Conservation (phyloP, 2,329 filamentous ascomycete species). For the Tolypocladium sp. region DNA sequence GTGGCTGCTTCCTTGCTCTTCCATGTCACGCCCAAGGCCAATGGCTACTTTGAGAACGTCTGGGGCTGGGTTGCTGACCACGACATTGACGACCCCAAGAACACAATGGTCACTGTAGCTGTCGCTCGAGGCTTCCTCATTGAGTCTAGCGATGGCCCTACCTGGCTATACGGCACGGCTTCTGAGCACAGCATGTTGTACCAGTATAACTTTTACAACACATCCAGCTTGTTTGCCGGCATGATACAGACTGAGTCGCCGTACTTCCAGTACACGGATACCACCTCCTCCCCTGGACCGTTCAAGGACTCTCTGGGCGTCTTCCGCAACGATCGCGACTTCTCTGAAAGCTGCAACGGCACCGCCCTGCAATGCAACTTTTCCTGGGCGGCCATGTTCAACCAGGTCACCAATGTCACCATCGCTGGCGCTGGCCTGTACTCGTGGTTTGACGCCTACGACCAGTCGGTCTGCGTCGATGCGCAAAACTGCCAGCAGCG, state of each 20-base stretch:
- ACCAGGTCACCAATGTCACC: too few relatives aligned
- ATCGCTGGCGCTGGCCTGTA: too few relatives aligned
- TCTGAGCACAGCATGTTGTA: conserved; percentile 59
- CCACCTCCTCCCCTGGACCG: too few relatives aligned
- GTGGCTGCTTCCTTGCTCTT: conserved; percentile 64
- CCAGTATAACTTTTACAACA: conserved; percentile 78
- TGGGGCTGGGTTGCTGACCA: conserved; percentile 91
- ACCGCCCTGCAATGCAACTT: too few relatives aligned
- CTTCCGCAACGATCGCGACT: too few relatives aligned
- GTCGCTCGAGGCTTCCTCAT: conserved; percentile 61
- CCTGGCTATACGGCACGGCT: conserved; percentile 76
- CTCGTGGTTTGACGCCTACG: too few relatives aligned
- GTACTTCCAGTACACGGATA: conserved; percentile 55
- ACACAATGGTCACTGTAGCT: conserved; percentile 52
- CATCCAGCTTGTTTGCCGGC: conserved; percentile 71
- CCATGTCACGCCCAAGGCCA: conserved; percentile 52
- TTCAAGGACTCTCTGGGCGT: too few relatives aligned
- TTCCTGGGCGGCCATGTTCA: too few relatives aligned
- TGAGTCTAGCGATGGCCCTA: conserved; percentile 57
- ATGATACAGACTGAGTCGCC: conserved; percentile 85
- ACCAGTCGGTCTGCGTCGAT: too few relatives aligned
- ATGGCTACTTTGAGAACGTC: conserved; percentile 75
- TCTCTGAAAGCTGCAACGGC: too few relatives aligned
- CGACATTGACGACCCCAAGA: conserved; percentile 75
- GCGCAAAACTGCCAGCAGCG: too few relatives aligned